A percentile compares a stretch with the other conserved stretches of the same genome.
Evolutionary conservation across 2,329 filamentous ascomycete genomes (phyloP).

Genomic region (Trichoderma lentiforme): DNA sequence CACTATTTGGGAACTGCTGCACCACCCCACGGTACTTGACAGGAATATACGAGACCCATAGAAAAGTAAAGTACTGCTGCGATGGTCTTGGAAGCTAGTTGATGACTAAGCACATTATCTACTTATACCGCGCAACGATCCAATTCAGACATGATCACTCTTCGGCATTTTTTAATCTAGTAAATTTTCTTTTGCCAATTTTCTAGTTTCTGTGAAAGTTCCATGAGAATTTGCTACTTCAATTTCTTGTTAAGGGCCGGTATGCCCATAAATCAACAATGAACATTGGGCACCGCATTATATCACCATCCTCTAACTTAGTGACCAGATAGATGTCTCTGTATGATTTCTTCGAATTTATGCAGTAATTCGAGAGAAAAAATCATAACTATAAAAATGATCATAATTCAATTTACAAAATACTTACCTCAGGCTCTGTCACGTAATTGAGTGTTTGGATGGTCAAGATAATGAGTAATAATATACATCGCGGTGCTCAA

Average conservation of each 20-base stretch:
- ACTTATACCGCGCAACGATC: background rate
- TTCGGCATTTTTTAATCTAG: background rate
- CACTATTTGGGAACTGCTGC: slow-evolving; percentile 18
- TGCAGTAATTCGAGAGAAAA: background rate
- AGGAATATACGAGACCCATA: background rate
- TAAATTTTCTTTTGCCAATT: background rate
- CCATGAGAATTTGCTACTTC: background rate
- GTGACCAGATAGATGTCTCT: background rate
- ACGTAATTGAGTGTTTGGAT: background rate
- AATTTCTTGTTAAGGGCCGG: background rate
- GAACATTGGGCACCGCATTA: background rate
- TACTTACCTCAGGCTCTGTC: background rate
- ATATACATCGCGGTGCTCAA: background rate
- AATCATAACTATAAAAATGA: background rate
- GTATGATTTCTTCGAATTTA: background rate
- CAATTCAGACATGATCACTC: background rate
- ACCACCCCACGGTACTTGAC: background rate
- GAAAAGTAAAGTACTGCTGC: background rate
- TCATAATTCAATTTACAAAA: background rate
- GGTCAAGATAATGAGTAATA: background rate
- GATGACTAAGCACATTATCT: background rate
- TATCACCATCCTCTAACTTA: background rate
- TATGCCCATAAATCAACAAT: background rate
- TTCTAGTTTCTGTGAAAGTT: background rate
- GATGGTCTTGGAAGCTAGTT: background rate